Conservation (phyloP, 108 stramenopile species). For the Aurantiochytrium sp. region DNA sequence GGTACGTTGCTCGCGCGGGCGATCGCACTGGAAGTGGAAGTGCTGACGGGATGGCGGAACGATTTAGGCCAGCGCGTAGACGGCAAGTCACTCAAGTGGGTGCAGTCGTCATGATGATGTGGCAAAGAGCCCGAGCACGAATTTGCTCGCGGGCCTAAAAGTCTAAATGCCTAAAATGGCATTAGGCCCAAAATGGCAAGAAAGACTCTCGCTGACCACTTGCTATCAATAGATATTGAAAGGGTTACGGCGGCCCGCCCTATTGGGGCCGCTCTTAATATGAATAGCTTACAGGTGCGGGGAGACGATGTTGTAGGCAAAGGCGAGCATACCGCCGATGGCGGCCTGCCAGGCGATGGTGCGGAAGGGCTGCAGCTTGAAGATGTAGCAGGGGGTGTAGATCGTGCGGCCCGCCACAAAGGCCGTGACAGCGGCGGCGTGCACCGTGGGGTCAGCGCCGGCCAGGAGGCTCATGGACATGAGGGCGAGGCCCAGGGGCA, state of each 20-base stretch:
- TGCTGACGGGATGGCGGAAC: not conserved
- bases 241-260: not conserved
- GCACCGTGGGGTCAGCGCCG: not conserved
- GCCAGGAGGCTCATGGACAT: not conserved
- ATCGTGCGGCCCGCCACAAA: not conserved
- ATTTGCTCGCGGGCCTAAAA: too few relatives aligned
- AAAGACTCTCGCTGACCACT: not conserved
- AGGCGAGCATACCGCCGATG: not conserved
- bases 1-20: not conserved
- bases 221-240: too few relatives aligned
- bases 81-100: conserved; percentile 18
- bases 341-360: not conserved
- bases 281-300: not conserved
- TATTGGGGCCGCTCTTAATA: not conserved
- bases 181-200: not conserved
- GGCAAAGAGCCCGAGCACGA: not conserved
- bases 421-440: not conserved
- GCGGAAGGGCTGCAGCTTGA: not conserved
- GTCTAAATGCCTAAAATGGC: too few relatives aligned
- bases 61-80: not conserved
- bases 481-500: not conserved
- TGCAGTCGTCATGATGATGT: not conserved
- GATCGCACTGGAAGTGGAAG: too few relatives aligned
- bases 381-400: not conserved
- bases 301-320: not conserved